Conservation (phyloP, 2,329 filamentous ascomycete species). For the Claviceps humidiphila region DNA sequence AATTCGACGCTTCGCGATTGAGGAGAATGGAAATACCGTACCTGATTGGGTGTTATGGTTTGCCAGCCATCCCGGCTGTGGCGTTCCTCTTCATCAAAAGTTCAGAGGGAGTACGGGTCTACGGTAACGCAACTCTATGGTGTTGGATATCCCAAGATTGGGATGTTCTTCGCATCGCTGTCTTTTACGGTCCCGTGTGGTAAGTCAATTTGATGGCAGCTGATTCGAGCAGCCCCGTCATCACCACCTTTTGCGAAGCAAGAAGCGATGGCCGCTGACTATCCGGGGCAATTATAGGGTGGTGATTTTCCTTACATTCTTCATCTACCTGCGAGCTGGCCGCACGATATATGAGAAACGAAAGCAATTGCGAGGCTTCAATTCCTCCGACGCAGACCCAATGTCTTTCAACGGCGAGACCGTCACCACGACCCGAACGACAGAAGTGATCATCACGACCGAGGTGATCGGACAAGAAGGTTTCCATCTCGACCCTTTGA, state of each 20-base stretch:
- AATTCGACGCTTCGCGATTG: constrained; percentile 52
- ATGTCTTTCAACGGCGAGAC: constrained; percentile 27
- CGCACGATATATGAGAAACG: constrained; percentile 55
- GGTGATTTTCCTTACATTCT: constrained; percentile 45
- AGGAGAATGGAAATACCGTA: constrained; percentile 60
- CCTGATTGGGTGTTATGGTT: constrained; percentile 54
- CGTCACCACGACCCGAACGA: constrained; percentile 40
- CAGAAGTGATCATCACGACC: constrained; percentile 50
- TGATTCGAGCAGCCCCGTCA: too few species aligned
- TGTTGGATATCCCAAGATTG: constrained; percentile 61
- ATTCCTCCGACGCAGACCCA: constrained; percentile 30
- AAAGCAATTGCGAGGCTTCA: constrained; percentile 44
- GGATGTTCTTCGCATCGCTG: constrained; percentile 58
- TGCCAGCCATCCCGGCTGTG: constrained; percentile 57
- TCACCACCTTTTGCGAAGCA: neutral
- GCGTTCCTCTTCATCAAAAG: constrained; percentile 52
- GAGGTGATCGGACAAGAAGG: constrained; percentile 22
- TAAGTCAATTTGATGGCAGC: constrained; percentile 14
- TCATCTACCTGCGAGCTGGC: constrained; percentile 55
- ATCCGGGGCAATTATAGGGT: constrained; percentile 31
- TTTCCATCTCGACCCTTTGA: constrained; percentile 15
- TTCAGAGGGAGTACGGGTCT: constrained; percentile 40
- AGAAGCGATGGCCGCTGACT: neutral
- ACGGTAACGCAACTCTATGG: constrained; percentile 67
- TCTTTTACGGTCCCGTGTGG: constrained; percentile 65